Evolutionary conservation across 2,329 filamentous ascomycete genomes (phyloP).

Genomic region (Elsinoe batatas): DNA sequence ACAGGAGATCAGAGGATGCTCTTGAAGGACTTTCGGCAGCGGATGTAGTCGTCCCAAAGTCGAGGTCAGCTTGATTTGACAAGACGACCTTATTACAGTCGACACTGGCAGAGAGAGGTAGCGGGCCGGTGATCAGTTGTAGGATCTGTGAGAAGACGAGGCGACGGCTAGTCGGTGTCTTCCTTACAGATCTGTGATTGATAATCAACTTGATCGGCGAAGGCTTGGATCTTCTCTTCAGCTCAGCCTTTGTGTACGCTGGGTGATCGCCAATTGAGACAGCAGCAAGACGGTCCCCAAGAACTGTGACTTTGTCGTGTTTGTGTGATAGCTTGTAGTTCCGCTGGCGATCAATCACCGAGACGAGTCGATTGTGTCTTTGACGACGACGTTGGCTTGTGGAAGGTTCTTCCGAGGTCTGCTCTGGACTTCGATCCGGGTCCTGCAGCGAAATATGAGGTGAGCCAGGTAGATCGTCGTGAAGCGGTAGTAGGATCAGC

Average conservation of each 20-base stretch:
- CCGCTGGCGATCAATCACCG: not conserved
- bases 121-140: not conserved
- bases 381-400: not conserved
- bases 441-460: not conserved
- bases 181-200: slow-evolving; percentile 1
- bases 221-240: slow-evolving; percentile 1
- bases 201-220: slow-evolving; percentile 5
- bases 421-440: not conserved
- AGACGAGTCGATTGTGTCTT: not conserved
- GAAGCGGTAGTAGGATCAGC: not conserved
- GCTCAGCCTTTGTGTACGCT: not conserved
- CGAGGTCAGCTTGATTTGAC: too few relatives aligned
- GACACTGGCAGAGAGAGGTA: not conserved
- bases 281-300: not conserved
- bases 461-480: not conserved
- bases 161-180: not conserved
- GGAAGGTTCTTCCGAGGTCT: not conserved
- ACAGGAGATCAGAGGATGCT: too few relatives aligned
- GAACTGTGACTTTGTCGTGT: not conserved
- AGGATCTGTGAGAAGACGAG: not conserved
- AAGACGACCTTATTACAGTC: too few relatives aligned
- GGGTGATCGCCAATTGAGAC: not conserved
- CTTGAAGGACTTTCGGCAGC: too few relatives aligned
- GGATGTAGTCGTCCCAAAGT: too few relatives aligned
- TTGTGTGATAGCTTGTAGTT: not conserved